Conservation (phyloP, 2,329 filamentous ascomycete species). For the Tympanopsis confertula region DNA sequence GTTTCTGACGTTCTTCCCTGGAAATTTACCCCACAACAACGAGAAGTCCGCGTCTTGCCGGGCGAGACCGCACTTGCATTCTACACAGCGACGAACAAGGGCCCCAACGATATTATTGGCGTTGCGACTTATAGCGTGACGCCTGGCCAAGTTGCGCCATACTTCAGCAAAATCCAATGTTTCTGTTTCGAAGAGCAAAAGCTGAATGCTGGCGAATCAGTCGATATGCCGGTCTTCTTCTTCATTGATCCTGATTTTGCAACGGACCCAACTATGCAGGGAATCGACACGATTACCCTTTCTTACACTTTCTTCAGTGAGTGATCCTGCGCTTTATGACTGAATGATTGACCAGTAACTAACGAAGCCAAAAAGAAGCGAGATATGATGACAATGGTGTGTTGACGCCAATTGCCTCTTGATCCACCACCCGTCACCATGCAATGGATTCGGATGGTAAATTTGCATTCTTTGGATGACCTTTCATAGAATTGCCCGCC, state of each 20-base stretch:
- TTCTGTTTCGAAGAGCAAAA: slow-evolving; percentile 60
- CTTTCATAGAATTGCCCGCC: too few relatives aligned
- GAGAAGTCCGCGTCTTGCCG: slow-evolving; percentile 54
- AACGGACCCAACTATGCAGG: slow-evolving; percentile 50
- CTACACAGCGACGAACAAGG: slow-evolving; percentile 56
- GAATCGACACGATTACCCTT: slow-evolving; percentile 53
- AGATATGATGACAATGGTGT: slow-evolving; percentile 55
- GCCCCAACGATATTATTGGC: slow-evolving; percentile 52
- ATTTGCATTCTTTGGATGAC: too few relatives aligned
- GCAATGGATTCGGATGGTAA: too few relatives aligned
- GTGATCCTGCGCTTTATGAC: slow-evolving; percentile 10
- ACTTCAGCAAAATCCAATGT: slow-evolving; percentile 62
- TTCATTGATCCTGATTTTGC: slow-evolving; percentile 60
- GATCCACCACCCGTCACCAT: too few relatives aligned
- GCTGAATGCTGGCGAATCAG: slow-evolving; percentile 53
- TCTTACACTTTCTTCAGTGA: slow-evolving; percentile 60
- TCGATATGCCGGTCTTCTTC: slow-evolving; percentile 62
- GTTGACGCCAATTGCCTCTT: slow-evolving; percentile 40
- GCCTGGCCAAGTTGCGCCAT: slow-evolving; percentile 53
- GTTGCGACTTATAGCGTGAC: slow-evolving; percentile 62
- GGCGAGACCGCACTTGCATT: slow-evolving; percentile 48
- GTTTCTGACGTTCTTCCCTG: slow-evolving; percentile 56
- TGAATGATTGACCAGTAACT: slow-evolving; percentile 5
- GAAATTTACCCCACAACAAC: slow-evolving; percentile 58
- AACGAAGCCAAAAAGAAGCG: slow-evolving; percentile 32